Evolutionary conservation across 1,284 basidiomycete species (phyloP).

Genomic region (Moniliophthora roreri): DNA sequence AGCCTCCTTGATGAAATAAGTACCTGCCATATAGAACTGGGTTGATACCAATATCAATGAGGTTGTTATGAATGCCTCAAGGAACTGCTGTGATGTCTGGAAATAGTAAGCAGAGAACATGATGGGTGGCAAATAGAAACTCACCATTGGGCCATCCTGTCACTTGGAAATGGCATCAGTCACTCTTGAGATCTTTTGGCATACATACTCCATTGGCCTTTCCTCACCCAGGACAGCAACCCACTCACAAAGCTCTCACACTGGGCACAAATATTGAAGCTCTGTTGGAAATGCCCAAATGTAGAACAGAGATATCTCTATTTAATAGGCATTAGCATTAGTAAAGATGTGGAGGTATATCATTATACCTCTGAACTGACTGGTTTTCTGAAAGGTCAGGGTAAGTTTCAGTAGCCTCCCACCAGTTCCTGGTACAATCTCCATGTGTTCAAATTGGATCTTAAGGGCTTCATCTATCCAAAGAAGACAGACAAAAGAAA

Average conservation of each 20-base stretch:
- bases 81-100: constrained; percentile 27
- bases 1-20: constrained; percentile 28
- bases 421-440: constrained; percentile 6
- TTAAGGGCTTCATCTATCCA: constrained; percentile 33
- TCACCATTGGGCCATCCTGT: constrained; percentile 18
- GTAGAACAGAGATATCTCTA: constrained; percentile 24
- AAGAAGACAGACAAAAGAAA: constrained; percentile 32
- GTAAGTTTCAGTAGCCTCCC: no score
- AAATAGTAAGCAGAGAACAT: not conserved
- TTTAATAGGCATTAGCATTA: constrained; percentile 11
- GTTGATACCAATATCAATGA: constrained; percentile 31
- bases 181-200: constrained; percentile 19
- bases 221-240: constrained; percentile 7
- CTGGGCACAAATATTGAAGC: constrained; percentile 22
- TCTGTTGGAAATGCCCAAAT: constrained; percentile 16
- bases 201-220: constrained; percentile 21
- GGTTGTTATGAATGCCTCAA: constrained; percentile 31
- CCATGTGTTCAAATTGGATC: constrained; percentile 28
- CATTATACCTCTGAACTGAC: constrained; percentile 22
- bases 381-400: constrained; percentile 28
- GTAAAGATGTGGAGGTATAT: not conserved
- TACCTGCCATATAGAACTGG: constrained; percentile 31
- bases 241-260: constrained; percentile 22
- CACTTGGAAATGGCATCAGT: constrained; percentile 18
- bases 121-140: not conserved